A percentile compares a stretch with the other conserved stretches of the same genome.
Evolutionary conservation across 345 rosid genomes (phyloP).

Genomic region (Erucastrum elatum): DNA sequence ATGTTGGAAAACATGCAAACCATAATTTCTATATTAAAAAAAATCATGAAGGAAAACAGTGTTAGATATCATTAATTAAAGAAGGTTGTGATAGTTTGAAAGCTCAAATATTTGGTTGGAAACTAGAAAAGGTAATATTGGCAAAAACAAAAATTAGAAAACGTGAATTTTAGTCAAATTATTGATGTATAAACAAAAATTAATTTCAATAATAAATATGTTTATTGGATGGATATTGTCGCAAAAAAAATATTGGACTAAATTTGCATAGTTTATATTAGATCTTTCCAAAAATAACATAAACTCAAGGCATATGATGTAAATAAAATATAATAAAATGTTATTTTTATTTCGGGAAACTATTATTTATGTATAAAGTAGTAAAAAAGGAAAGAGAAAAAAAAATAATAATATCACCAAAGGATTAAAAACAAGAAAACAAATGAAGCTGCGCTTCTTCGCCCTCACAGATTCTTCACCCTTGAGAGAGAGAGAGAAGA

Average conservation of each 20-base stretch:
- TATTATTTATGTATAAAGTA: background rate
- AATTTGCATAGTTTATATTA: background rate
- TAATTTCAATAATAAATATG: background rate
- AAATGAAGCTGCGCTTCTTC: constrained; percentile 30
- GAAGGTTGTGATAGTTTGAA: too few species aligned
- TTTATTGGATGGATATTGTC: background rate
- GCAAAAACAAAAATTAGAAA: too few species aligned
- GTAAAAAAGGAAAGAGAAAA: background rate
- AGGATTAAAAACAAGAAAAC: constrained; percentile 34
- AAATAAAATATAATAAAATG: background rate
- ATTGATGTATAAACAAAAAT: background rate
- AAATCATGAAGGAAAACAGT: too few species aligned
- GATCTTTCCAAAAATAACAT: background rate
- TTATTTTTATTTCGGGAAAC: background rate
- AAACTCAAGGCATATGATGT: background rate
- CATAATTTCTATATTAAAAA: too few species aligned
- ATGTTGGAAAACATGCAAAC: too few species aligned
- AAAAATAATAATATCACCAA: constrained; percentile 25
- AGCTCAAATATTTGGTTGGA: too few species aligned
- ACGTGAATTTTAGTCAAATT: background rate
- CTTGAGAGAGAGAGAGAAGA: constrained; percentile 13
- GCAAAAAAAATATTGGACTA: background rate
- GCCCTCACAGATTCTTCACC: constrained; percentile 51
- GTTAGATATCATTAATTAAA: too few species aligned
- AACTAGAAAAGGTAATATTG: too few species aligned